Conservation (phyloP, 208 protist species). For the Leishmania mexicana region DNA sequence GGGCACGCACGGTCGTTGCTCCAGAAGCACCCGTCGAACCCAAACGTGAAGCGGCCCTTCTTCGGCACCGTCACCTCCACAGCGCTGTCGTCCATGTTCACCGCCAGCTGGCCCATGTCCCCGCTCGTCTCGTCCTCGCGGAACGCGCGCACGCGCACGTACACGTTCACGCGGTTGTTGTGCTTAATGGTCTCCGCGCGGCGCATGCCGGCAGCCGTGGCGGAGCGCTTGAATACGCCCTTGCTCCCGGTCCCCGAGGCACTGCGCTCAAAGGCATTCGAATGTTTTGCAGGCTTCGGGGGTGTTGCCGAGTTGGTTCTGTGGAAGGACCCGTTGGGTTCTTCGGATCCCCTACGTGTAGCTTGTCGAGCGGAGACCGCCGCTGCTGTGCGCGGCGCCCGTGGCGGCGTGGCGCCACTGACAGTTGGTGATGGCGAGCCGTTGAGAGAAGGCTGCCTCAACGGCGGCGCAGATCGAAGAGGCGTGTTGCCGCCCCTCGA, state of each 20-base stretch:
- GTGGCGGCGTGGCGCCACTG: not conserved
- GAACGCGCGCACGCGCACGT: slow-evolving; percentile 86
- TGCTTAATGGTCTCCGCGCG: slow-evolving; percentile 42
- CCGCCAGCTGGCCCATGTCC: slow-evolving; percentile 39
- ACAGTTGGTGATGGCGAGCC: not conserved
- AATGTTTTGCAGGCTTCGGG: not conserved
- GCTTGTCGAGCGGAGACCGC: slow-evolving; percentile 3
- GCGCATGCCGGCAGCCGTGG: slow-evolving; percentile 48
- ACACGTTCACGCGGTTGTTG: slow-evolving; percentile 84
- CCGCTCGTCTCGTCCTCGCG: slow-evolving; percentile 38
- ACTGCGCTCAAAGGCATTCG: slow-evolving; percentile 40
- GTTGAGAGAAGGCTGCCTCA: slow-evolving; percentile 21
- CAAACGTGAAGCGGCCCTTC: slow-evolving; percentile 82
- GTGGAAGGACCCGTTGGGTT: slow-evolving; percentile 7
- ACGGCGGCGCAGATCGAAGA: slow-evolving; percentile 29
- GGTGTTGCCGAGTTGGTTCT: slow-evolving; percentile 6
- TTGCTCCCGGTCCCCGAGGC: slow-evolving; percentile 41
- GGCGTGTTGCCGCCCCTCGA: slow-evolving; percentile 16
- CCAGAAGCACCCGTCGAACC: slow-evolving; percentile 95
- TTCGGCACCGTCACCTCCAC: slow-evolving; percentile 72
- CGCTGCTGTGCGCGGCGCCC: slow-evolving; percentile 10
- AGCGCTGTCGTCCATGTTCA: slow-evolving; percentile 65
- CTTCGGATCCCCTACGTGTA: slow-evolving; percentile 1
- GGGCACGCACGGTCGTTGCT: slow-evolving; percentile 69
- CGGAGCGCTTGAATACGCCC: slow-evolving; percentile 55